A percentile compares a stretch with the other conserved stretches of the same genome.
These are phyloP conservation scores for Vigna nakashimae DNA, from an alignment of 306 rosid genomes.

Conservation along the genomic window DNA sequence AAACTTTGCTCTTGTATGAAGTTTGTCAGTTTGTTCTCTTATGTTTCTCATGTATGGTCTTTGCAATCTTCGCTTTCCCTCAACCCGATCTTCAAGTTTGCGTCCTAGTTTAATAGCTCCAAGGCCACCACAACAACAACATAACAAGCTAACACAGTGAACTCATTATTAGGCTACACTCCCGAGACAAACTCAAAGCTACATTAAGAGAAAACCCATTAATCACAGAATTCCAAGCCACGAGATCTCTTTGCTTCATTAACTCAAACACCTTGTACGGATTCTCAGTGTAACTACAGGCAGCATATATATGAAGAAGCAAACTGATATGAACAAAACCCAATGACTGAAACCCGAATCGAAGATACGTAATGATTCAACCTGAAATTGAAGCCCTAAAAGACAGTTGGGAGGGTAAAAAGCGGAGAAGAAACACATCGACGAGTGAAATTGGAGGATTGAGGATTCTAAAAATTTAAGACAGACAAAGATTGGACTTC, in stretches of 20 bases:
- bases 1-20: too few species aligned
- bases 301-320: conserved; percentile 59
- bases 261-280: conserved; percentile 60
- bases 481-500: too few species aligned
- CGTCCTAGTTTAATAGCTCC: conserved; percentile 62
- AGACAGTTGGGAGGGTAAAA: too few species aligned
- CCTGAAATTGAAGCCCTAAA: too few species aligned
- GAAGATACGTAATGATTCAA: too few species aligned
- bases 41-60: too few species aligned
- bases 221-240: conserved; percentile 68
- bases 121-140: conserved; percentile 62
- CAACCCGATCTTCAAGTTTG: conserved; percentile 56
- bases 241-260: conserved; percentile 56
- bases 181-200: conserved; percentile 60
- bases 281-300: conserved; percentile 54
- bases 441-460: too few species aligned
- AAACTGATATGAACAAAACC: conserved; percentile 54
- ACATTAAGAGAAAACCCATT: conserved; percentile 64
- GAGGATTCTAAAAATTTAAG: too few species aligned
- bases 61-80: neutral
- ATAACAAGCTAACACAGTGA: conserved; percentile 63
- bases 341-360: conserved; percentile 56
- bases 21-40: too few species aligned
- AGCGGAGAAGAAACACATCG: too few species aligned
- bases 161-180: conserved; percentile 64